Conservation (phyloP, 441 rosid species). For the Bruguiera hainesii region DNA sequence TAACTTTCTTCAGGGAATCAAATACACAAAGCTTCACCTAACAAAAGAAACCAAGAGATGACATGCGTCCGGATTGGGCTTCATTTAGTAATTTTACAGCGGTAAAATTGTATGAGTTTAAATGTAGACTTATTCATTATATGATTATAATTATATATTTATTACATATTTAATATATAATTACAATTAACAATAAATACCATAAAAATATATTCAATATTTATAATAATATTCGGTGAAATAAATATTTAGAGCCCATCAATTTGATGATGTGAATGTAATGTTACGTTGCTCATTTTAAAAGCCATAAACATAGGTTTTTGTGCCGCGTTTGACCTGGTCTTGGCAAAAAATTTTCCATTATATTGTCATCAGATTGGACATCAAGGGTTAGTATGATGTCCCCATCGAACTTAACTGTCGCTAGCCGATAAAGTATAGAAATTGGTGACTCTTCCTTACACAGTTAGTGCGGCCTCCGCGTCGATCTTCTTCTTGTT, state of each 20-base stretch:
- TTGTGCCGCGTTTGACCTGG: not conserved
- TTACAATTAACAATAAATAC: not conserved
- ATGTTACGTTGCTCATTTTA: no score
- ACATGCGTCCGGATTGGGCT: no score
- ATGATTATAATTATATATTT: no score
- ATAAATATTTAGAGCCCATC: no score
- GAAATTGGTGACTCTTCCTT: slow-evolving; percentile 15
- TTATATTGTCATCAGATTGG: not conserved
- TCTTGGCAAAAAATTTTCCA: not conserved
- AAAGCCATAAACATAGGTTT: not conserved
- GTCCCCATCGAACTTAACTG: slow-evolving; percentile 13
- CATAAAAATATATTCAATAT: not conserved
- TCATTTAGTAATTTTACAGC: no score
- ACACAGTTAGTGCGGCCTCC: slow-evolving; percentile 20
- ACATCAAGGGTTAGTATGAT: slow-evolving; percentile 24
- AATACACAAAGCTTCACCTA: not conserved
- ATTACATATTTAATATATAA: not conserved
- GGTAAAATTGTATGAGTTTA: no score
- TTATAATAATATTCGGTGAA: not conserved
- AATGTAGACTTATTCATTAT: no score
- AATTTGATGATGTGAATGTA: no score
- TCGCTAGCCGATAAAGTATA: slow-evolving; percentile 11
- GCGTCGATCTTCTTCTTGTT: slow-evolving; percentile 21
- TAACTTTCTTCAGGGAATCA: slow-evolving; percentile 20
- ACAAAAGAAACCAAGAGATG: not conserved